These are phyloP conservation scores for Talaromyces atroroseus DNA, from an alignment of 2,329 filamentous ascomycete genomes.

Conservation along the genomic window DNA sequence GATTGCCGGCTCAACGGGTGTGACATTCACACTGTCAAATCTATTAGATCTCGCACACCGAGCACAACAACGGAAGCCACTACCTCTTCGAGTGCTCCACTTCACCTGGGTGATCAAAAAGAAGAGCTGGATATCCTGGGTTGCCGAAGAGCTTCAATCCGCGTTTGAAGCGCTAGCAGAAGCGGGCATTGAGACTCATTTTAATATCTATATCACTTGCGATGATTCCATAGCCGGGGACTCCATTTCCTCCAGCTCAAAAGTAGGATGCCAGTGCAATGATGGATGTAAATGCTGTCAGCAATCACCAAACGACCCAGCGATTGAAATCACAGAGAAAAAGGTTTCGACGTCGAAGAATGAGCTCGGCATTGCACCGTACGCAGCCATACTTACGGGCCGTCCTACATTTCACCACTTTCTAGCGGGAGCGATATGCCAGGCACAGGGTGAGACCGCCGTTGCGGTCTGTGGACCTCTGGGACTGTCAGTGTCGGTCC, in stretches of 20 bases:
- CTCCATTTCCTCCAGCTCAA: background rate
- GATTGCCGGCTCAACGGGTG: conserved; percentile 56
- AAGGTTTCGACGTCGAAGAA: background rate
- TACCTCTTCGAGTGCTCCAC: conserved; percentile 7
- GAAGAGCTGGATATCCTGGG: conserved; percentile 10
- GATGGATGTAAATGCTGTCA: background rate
- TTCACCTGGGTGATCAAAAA: conserved; percentile 15
- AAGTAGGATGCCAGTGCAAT: background rate
- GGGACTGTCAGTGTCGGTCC: background rate
- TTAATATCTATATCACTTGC: background rate
- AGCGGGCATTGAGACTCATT: background rate
- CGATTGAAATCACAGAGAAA: background rate
- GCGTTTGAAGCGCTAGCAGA: background rate
- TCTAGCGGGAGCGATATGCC: background rate
- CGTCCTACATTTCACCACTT: background rate
- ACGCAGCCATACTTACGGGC: background rate
- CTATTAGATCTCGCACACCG: conserved; percentile 13
- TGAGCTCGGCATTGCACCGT: background rate
- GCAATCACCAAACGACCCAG: background rate
- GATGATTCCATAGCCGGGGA: background rate
- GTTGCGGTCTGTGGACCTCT: conserved; percentile 2
- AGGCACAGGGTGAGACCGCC: background rate
- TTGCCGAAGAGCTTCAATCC: background rate
- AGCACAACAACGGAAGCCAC: background rate
- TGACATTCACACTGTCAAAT: conserved; percentile 44